These are phyloP conservation scores for Ramalina peruviana DNA, from an alignment of 495 filamentous ascomycete species.

Conservation along the genomic window DNA sequence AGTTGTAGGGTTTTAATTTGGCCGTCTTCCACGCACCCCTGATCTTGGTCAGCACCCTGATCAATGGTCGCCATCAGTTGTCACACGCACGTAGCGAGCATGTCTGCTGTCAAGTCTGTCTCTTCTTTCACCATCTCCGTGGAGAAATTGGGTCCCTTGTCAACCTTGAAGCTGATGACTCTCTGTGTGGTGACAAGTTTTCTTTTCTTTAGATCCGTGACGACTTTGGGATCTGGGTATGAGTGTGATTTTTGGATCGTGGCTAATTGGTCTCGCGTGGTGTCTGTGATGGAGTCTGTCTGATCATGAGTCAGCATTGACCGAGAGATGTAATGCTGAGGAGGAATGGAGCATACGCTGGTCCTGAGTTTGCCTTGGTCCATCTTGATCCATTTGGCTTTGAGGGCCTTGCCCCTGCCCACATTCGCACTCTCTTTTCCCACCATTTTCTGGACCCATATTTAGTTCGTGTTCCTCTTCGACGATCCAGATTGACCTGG, in stretches of 20 bases:
- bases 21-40: conserved; percentile 72
- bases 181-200: conserved; percentile 73
- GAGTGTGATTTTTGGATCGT: conserved; percentile 53
- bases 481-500: conserved; percentile 10
- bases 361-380: conserved; percentile 52
- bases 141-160: conserved; percentile 77
- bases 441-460: conserved; percentile 41
- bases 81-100: conserved; percentile 47
- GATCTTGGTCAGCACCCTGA: conserved; percentile 8
- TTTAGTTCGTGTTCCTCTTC: neutral
- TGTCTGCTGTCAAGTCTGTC: conserved; percentile 87
- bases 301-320: conserved; percentile 11
- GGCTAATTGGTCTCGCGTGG: conserved; percentile 58
- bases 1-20: conserved; percentile 93
- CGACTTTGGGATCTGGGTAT: conserved; percentile 52
- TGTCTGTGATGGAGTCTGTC: conserved; percentile 60
- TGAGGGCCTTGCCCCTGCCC: conserved; percentile 93
- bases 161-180: conserved; percentile 67
- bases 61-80: neutral
- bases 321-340: neutral
- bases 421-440: conserved; percentile 76
- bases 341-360: conserved; percentile 11
- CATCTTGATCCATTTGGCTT: conserved; percentile 91
- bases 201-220: conserved; percentile 74
- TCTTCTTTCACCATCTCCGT: conserved; percentile 79